A percentile compares a stretch with the other conserved stretches of the same genome.
Evolutionary conservation across 2,329 filamentous ascomycete genomes (phyloP).

Genomic region (Aspergillus terreus): DNA sequence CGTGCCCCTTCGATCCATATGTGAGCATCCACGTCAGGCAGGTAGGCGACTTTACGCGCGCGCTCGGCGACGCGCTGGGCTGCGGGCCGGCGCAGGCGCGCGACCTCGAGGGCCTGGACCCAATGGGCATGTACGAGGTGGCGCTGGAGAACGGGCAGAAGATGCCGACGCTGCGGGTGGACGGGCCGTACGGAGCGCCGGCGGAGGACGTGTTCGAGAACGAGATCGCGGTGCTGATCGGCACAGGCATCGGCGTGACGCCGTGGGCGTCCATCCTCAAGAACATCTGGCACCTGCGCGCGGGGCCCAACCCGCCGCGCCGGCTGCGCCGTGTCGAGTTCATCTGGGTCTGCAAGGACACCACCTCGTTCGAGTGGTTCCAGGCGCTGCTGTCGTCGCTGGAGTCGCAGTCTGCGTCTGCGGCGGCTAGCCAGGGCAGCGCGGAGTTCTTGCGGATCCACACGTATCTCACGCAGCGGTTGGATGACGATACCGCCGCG

Average conservation of each 20-base stretch:
- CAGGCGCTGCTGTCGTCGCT: constrained; percentile 88
- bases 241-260: constrained; percentile 81
- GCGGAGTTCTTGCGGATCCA: constrained; percentile 93
- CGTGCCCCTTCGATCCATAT: constrained; percentile 92
- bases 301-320: constrained; percentile 80
- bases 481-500: constrained; percentile 87
- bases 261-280: constrained; percentile 86
- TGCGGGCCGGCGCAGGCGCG: constrained; percentile 83
- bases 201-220: constrained; percentile 98
- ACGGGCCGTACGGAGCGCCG: constrained; percentile 93
- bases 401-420: constrained; percentile 76
- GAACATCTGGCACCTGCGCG: constrained; percentile 96
- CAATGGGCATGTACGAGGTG: constrained; percentile 96
- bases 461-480: constrained; percentile 91
- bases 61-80: constrained; percentile 93
- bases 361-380: constrained; percentile 97
- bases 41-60: constrained; percentile 91
- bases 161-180: constrained; percentile 86
- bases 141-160: constrained; percentile 87
- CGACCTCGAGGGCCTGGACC: constrained; percentile 85
- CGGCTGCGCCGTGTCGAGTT: constrained; percentile 94
- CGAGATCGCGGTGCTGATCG: constrained; percentile 73
- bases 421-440: constrained; percentile 52
- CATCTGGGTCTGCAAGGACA: constrained; percentile 98
- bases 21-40: constrained; percentile 92